Percentiles rank a stretch among this genome's conserved stretches.
Evolutionary conservation across 2,329 filamentous ascomycete species (phyloP).

Genomic region (Penicillium sumatraense): DNA sequence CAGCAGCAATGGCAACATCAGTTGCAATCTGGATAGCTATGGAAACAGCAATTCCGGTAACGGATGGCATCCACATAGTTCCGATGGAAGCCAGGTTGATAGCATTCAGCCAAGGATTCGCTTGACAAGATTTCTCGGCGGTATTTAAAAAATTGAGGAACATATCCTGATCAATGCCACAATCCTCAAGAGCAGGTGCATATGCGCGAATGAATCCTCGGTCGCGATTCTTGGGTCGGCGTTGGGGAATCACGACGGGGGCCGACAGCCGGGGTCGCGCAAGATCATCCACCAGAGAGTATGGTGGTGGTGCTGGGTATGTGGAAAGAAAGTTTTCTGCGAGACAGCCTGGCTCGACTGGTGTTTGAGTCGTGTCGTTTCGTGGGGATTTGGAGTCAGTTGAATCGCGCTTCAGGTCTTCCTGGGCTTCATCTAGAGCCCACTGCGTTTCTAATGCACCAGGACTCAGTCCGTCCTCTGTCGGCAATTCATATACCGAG

Average conservation of each 20-base stretch:
- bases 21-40: slow-evolving; percentile 51
- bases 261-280: slow-evolving; percentile 25
- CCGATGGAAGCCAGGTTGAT: slow-evolving; percentile 49
- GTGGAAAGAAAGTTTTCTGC: slow-evolving; percentile 19
- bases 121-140: slow-evolving; percentile 45
- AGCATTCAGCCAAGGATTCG: slow-evolving; percentile 43
- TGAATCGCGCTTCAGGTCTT: slow-evolving; percentile 20
- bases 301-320: slow-evolving; percentile 16
- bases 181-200: slow-evolving; percentile 39
- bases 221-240: slow-evolving; percentile 38
- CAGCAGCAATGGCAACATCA: slow-evolving; percentile 46
- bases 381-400: no score
- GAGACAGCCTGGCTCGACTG: slow-evolving; percentile 11
- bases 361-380: background rate
- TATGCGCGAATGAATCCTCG: slow-evolving; percentile 48
- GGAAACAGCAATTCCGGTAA: slow-evolving; percentile 49
- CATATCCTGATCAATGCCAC: slow-evolving; percentile 40
- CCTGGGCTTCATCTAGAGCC: slow-evolving; percentile 32
- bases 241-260: slow-evolving; percentile 47
- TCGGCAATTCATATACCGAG: background rate
- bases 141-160: slow-evolving; percentile 45
- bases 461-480: background rate
- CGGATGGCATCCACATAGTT: slow-evolving; percentile 44
- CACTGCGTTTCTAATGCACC: slow-evolving; percentile 22
- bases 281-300: background rate